Evolutionary conservation across 305 asterid genomes (phyloP), one percentile per base, ranked within the genome.

Genomic region (Fraxinus angustifolia): DNA sequence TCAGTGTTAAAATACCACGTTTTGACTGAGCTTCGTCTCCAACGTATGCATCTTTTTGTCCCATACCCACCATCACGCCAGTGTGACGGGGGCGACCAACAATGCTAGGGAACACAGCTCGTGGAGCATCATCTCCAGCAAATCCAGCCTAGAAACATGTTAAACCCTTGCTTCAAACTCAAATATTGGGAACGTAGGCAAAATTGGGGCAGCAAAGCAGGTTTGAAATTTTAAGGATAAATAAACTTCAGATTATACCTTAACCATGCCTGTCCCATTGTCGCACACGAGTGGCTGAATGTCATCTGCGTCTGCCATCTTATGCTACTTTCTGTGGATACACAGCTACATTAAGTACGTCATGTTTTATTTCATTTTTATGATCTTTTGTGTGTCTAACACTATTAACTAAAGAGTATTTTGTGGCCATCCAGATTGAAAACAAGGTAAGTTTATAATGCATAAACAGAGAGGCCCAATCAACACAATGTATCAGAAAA

Each of bases 71-170:
- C 91, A 88, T 90, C 88, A 90, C 93, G 74, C 93, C 93, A 71
- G 93, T 90, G 81, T 90, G 93, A 65, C 93, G 91, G 11, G 93
- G 93, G 17, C 92, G 91, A 30, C 92, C 93, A 45, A 90, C 89
- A 84, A 90, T 90, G 85, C 92, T 90, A 14, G 93, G 93, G 84
- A 90, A 90, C 35, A 90, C 93, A 82, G 93, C 93, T 76, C 93
- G 81, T 16, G 92, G 93, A 62, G 93, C 92, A 83, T 90, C 93
- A 86, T 90, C 93, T 84, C 93, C 93, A 80, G 93, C 93, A 85
- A 90, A 90, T 79, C 93, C 93, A 86, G 93, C 93, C 92, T 88
- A 48, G 17, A 67, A 28, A 67, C 17, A 67, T 28, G 73, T 26
- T 30, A 67, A 28, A 67, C 17, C 3, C 19, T 67, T 30, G 36